Base-by-base conservation (phyloP, 2,329 filamentous ascomycete species). In the Blastomyces percursus region DNA sequence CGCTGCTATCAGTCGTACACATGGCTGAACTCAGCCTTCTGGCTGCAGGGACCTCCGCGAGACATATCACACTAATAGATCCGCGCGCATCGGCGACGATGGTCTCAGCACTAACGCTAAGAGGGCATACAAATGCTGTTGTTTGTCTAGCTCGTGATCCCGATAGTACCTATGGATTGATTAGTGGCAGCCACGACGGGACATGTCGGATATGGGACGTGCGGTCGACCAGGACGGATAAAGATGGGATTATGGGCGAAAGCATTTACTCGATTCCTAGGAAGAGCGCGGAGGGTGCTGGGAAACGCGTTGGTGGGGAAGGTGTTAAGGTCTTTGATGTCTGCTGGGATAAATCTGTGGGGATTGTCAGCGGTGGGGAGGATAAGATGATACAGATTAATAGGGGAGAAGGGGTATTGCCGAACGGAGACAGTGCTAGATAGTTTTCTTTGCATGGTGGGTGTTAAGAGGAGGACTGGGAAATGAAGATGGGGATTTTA, bases 331-430 rank as follows among this genome's bases (percentile, higher is more conserved):
- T 99, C 58, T 90, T 97, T 74, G 84, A 85, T 42, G 89, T 97
- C 5, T 83, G 81, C 64, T 99, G 94, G 94, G 90, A 96, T 75
- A 80, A 82, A 73, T 84, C 86, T 7, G 85, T 95, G 71, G 95
- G 94, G 1, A 93, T 99, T 72, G 88, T 96, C 54, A 95, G 90
- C 71, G 91, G 81, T 52, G 91, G 93, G 19, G 92, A 97, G 81
- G 94, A 99, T 73, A 96, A 94, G 79, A 86, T 85, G 78, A 86
- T 99, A 70, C 94, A 99, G 80, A 86, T 99, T 64, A 96, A 99
- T 75, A 82, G 83, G 67, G 86, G 85, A 21, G 81, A 83, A 65
- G 82, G 75, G 38, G 73, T 79, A 60, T 65, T 77, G 59, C 74
- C 70, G 60, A 72, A 72, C 12, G 70, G 68, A 64, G 61, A 24